phyloP scores from a whole-genome alignment of 257 asterid species.

The Dorcoceras hygrometricum region DNA sequence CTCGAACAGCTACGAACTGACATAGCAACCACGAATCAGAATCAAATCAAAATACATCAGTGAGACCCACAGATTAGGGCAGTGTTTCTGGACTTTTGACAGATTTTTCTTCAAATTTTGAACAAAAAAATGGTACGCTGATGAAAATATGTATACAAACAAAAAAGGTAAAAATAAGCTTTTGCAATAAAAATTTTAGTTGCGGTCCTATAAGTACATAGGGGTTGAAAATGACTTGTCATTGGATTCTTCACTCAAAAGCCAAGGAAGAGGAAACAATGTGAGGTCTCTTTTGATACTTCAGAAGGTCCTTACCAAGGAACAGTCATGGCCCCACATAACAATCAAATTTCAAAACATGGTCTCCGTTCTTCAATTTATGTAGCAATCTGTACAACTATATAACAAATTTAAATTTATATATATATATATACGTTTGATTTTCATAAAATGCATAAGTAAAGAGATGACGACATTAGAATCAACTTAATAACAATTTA shows the following conservation, averaged over 20 bases:
- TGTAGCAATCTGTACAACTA: slow-evolving; percentile 2
- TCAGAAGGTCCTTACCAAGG: slow-evolving; percentile 22
- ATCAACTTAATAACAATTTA: no score
- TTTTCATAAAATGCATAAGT: no score
- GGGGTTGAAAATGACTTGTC: slow-evolving; percentile 44
- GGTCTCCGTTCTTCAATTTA: slow-evolving; percentile 17
- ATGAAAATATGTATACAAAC: slow-evolving; percentile 15
- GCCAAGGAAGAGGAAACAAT: not conserved
- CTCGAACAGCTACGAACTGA: not conserved
- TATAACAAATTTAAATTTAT: not conserved
- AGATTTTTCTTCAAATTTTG: slow-evolving; percentile 35
- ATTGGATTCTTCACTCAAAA: slow-evolving; percentile 19
- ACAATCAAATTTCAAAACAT: slow-evolving; percentile 23
- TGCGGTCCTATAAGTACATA: slow-evolving; percentile 1
- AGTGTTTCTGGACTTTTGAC: slow-evolving; percentile 2
- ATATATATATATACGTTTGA: no score
- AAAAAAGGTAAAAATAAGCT: slow-evolving; percentile 27
- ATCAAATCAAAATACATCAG: slow-evolving; percentile 42
- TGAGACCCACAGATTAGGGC: slow-evolving; percentile 37
- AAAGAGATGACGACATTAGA: no score
- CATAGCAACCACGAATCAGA: slow-evolving; percentile 25
- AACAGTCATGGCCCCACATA: slow-evolving; percentile 25
- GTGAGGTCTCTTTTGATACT: not conserved
- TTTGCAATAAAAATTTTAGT: slow-evolving; percentile 28
- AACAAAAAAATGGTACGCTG: slow-evolving; percentile 8